phyloP scores from a whole-genome alignment of 78 protist genomes.

The Monosiga brevicollis region DNA sequence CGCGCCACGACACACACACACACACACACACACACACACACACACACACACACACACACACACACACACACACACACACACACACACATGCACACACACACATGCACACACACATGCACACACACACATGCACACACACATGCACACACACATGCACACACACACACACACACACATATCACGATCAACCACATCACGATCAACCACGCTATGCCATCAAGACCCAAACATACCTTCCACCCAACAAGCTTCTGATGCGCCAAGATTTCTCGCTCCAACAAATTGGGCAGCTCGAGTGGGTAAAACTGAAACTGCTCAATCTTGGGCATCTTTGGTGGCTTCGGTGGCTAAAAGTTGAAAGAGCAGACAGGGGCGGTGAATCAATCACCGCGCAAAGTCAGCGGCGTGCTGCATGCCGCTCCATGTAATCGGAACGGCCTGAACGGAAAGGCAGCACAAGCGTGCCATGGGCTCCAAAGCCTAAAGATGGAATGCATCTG shows the following conservation, averaged over 20 bases:
- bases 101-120: neutral
- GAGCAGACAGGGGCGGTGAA: too few species aligned
- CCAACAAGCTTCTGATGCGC: constrained; percentile 6
- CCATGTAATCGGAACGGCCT: too few species aligned
- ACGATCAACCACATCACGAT: neutral
- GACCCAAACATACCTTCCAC: neutral
- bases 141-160: neutral
- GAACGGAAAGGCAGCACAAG: too few species aligned
- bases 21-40: constrained; percentile 1
- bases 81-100: neutral
- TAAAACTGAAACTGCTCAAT: constrained; percentile 47
- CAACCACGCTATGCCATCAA: neutral
- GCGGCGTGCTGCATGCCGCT: too few species aligned
- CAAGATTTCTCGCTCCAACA: constrained; percentile 36
- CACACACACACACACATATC: neutral
- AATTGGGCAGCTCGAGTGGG: constrained; percentile 33
- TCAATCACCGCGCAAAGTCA: too few species aligned
- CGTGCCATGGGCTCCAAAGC: too few species aligned
- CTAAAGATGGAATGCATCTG: too few species aligned
- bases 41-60: constrained; percentile 1
- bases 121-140: neutral
- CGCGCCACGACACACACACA: neutral
- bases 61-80: neutral
- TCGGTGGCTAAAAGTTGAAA: constrained; percentile 9
- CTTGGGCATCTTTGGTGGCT: constrained; percentile 11